Evolutionary conservation across 192 early-diverging fungal species (phyloP).

Genomic region (Tieghemiomyces parasiticus): DNA sequence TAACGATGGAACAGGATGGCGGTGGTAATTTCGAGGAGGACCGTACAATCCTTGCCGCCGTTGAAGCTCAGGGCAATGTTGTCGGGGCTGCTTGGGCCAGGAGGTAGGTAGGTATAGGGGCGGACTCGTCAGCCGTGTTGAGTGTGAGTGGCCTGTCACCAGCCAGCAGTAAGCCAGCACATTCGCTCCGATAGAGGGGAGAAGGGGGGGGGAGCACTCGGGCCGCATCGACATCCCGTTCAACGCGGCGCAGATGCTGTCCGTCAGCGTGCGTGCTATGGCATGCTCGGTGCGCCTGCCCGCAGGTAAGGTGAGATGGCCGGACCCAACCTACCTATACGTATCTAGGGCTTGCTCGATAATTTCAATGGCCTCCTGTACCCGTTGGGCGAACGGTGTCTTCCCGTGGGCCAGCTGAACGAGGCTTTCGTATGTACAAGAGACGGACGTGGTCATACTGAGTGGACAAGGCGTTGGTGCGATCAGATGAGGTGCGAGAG

Average conservation of each 20-base stretch:
- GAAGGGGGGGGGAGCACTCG: background rate
- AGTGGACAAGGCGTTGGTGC: too few relatives aligned
- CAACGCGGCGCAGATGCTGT: background rate
- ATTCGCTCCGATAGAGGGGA: too few relatives aligned
- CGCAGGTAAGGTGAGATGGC: background rate
- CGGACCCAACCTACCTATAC: constrained; percentile 23
- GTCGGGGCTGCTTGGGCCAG: constrained; percentile 27
- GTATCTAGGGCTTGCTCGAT: constrained; percentile 28
- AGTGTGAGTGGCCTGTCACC: background rate
- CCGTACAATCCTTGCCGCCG: constrained; percentile 96
- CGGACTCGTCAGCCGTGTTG: background rate
- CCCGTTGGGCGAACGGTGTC: background rate
- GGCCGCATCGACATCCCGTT: background rate
- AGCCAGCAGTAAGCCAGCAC: too few relatives aligned
- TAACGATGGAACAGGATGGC: constrained; percentile 38
- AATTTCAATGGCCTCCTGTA: constrained; percentile 1
- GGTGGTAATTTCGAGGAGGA: constrained; percentile 64
- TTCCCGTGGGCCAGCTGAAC: background rate
- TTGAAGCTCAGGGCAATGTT: constrained; percentile 76
- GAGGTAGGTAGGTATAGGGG: background rate
- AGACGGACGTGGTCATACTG: background rate
- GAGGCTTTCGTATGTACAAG: background rate
- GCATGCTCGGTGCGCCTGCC: background rate
- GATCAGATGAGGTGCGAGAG: too few relatives aligned
- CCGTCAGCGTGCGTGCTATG: background rate